Evolutionary conservation across 331 rosid species (phyloP).

Genomic region (Quercus tomentella): DNA sequence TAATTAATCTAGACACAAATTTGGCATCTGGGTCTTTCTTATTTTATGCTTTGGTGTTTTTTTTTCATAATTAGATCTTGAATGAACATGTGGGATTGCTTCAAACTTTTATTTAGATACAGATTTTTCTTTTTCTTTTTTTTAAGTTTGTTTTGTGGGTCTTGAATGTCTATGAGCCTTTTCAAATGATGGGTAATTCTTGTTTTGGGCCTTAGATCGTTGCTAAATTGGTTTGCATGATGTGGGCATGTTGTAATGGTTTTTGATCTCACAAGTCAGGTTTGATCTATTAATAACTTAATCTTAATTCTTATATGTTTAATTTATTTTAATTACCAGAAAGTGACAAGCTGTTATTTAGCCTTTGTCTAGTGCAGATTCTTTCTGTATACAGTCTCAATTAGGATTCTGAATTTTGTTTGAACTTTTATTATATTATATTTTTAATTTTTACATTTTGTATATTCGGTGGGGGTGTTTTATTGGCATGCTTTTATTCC

Average conservation of each 20-base stretch:
- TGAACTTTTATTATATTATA: background rate
- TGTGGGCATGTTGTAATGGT: background rate
- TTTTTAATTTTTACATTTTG: background rate
- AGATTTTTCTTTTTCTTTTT: background rate
- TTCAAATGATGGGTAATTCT: background rate
- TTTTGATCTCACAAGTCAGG: background rate
- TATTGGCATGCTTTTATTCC: background rate
- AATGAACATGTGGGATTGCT: background rate
- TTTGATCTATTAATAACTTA: background rate
- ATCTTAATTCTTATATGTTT: background rate
- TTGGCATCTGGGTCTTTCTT: slow-evolving; percentile 14
- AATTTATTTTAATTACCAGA: background rate
- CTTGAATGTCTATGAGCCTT: background rate
- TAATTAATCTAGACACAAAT: background rate
- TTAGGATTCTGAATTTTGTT: background rate
- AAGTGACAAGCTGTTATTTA: background rate
- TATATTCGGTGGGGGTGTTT: background rate
- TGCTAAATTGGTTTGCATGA: background rate
- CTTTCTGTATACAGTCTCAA: background rate
- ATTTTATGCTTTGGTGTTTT: background rate
- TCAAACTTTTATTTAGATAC: background rate
- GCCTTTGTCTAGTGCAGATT: background rate
- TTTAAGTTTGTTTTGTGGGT: background rate
- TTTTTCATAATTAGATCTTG: background rate
- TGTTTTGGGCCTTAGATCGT: background rate